Base-by-base conservation (phyloP, 2,329 filamentous ascomycete genomes). In the Chaetomiaceae sp. region DNA sequence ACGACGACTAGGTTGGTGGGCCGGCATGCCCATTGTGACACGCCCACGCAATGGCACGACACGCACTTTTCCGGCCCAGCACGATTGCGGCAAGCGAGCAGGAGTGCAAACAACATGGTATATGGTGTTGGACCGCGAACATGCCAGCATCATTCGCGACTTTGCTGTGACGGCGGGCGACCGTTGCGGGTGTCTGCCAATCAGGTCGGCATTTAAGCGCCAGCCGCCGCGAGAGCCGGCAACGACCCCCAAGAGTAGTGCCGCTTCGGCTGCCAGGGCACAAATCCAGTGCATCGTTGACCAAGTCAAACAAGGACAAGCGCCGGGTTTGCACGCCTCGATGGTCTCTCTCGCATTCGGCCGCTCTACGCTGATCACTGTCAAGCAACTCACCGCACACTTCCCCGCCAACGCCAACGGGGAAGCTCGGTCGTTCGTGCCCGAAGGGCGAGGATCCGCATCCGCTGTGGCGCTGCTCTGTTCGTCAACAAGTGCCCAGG, bases 121-220 rank as follows among this genome's bases (percentile, higher is more conserved):
- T 37, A 18, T n/a, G 42, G 8, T 29, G 35, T 51, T 43, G 42
- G 39, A 38, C 7, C 29, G 37, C 36, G 38, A 14, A 34, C 17
- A 40, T 41, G 32, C 27, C 33, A 38, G 24, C 45, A 20, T 39
- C 29, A 42, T 19, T 47, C 19, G 39, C 36, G 45, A 44, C 34
- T 38, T 15, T 46, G 33, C n/a, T 47, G 48, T 50, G 48, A 50
- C 22, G 34, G 39, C 26, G 43, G n/a, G 45, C 45, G 39, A 37
- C 35, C 24, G 32, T 41, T 43, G 37, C 46, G 45, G 26, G 42
- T 51, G 30, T 40, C 43, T 43, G 29, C 46, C 49, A 49, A 49
- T 49, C 49, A 49, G 20, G 36, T 15, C 11, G 22, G 30, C 29
- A 51, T 44, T 41, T 51, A 46, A 51, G 46, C 42, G 42, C 49